A percentile compares a stretch with the other conserved stretches of the same genome.
These are phyloP conservation scores for Trichoderma gracile DNA, from an alignment of 2,329 filamentous ascomycete species.

Conservation along the genomic window DNA sequence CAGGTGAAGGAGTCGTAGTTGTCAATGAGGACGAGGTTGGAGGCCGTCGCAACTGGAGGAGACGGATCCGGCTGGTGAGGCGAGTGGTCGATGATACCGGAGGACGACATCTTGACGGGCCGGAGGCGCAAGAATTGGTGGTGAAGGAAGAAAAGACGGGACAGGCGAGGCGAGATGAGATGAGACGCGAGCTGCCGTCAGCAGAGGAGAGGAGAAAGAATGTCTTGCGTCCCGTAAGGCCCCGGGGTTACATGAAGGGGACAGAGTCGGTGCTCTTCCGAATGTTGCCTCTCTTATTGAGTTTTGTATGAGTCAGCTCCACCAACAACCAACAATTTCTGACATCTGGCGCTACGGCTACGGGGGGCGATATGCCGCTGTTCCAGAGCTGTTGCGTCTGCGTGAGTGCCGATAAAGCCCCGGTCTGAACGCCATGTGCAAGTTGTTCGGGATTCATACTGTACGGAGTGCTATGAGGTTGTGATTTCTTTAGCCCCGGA, in stretches of 20 bases:
- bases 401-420: slow-evolving; percentile 30
- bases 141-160: neutral
- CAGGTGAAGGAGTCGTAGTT: slow-evolving; percentile 99
- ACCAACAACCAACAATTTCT: slow-evolving; percentile 26
- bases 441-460: neutral
- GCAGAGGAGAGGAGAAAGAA: neutral
- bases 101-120: slow-evolving; percentile 48
- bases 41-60: slow-evolving; percentile 72
- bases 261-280: neutral
- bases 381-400: too few relatives aligned
- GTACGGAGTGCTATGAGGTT: neutral
- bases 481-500: neutral
- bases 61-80: slow-evolving; percentile 79
- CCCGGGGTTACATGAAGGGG: neutral
- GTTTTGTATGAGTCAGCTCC: slow-evolving; percentile 3
- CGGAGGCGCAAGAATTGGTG: neutral
- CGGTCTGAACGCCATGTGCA: slow-evolving; percentile 21
- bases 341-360: slow-evolving; percentile 4
- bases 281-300: neutral
- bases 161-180: neutral
- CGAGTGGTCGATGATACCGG: slow-evolving; percentile 72
- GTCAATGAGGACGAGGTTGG: slow-evolving; percentile 92
- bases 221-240: neutral
- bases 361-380: neutral
- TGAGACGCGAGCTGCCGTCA: neutral